These are phyloP conservation scores for Eucalyptus regnans DNA, from an alignment of 345 rosid genomes.

Conservation along the genomic window DNA sequence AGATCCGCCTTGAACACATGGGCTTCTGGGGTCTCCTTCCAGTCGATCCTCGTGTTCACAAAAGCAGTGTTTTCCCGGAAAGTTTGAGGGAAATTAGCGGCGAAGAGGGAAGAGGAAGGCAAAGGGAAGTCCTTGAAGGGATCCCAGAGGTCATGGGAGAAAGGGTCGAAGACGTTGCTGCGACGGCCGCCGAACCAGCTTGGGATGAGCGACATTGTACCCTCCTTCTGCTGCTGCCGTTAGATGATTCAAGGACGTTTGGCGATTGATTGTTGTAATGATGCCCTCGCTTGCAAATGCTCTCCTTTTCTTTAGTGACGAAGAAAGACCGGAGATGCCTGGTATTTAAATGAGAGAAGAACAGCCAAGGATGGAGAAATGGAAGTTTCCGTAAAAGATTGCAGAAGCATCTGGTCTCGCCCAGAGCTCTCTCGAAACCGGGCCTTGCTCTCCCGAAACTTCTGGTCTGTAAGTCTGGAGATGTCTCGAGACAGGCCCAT, in stretches of 20 bases:
- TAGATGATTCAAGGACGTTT: background rate
- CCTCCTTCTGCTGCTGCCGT: background rate
- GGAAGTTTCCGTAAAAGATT: background rate
- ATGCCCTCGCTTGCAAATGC: background rate
- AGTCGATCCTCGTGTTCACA: background rate
- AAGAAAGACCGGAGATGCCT: background rate
- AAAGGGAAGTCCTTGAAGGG: background rate
- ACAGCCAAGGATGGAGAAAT: background rate
- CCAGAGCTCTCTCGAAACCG: background rate
- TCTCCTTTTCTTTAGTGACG: background rate
- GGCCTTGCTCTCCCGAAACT: background rate
- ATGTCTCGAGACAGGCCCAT: background rate
- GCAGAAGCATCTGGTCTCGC: background rate
- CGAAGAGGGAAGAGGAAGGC: background rate
- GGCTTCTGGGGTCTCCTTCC: conserved; percentile 11
- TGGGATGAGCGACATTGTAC: conserved; percentile 2
- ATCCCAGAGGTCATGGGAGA: conserved; percentile 12
- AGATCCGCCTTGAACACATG: conserved; percentile 11
- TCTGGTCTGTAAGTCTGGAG: background rate
- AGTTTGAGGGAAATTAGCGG: background rate
- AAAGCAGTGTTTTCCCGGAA: background rate
- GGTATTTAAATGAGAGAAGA: background rate
- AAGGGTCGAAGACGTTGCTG: conserved; percentile 5
- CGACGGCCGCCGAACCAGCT: background rate
- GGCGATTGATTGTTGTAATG: background rate